These are phyloP conservation scores for Allantophomopsis cytisporea DNA, from an alignment of 2,329 filamentous ascomycete species.

Conservation along the genomic window DNA sequence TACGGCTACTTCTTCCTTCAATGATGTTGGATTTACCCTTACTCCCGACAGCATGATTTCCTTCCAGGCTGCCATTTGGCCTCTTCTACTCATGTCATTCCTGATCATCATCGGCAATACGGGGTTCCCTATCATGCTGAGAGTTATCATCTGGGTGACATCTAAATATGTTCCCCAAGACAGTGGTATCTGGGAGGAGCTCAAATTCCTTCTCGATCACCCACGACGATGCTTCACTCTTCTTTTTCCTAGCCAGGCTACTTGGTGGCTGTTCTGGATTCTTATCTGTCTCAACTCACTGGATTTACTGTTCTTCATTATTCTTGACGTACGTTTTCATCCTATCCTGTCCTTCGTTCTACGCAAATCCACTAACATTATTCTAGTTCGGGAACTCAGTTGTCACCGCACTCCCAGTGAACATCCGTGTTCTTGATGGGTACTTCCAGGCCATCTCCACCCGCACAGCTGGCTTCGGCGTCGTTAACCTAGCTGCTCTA, in stretches of 20 bases:
- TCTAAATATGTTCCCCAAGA: conserved; percentile 52
- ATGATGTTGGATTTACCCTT: conserved; percentile 86
- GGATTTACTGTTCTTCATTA: conserved; percentile 79
- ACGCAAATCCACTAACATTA: conserved; percentile 4
- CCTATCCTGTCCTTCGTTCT: not conserved
- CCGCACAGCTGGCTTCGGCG: conserved; percentile 79
- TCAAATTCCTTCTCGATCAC: conserved; percentile 80
- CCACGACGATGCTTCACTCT: conserved; percentile 89
- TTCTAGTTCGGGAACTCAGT: conserved; percentile 53
- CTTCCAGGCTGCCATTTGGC: conserved; percentile 65
- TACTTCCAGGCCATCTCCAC: conserved; percentile 86
- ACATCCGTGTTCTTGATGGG: conserved; percentile 69
- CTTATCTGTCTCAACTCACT: conserved; percentile 67
- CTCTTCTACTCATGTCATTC: conserved; percentile 66
- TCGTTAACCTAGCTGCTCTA: conserved; percentile 61
- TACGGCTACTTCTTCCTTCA: conserved; percentile 78
- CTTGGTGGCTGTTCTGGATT: conserved; percentile 88
- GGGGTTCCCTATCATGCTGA: conserved; percentile 86
- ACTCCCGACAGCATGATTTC: conserved; percentile 91
- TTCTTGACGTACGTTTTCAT: conserved; percentile 60
- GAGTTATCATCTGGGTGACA: conserved; percentile 77
- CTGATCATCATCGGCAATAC: conserved; percentile 93
- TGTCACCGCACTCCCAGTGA: conserved; percentile 54
- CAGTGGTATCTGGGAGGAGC: conserved; percentile 72
- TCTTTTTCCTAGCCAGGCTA: conserved; percentile 77